These are phyloP conservation scores for Macrotyloma uniflorum DNA, from an alignment of 306 rosid species.

Conservation along the genomic window DNA sequence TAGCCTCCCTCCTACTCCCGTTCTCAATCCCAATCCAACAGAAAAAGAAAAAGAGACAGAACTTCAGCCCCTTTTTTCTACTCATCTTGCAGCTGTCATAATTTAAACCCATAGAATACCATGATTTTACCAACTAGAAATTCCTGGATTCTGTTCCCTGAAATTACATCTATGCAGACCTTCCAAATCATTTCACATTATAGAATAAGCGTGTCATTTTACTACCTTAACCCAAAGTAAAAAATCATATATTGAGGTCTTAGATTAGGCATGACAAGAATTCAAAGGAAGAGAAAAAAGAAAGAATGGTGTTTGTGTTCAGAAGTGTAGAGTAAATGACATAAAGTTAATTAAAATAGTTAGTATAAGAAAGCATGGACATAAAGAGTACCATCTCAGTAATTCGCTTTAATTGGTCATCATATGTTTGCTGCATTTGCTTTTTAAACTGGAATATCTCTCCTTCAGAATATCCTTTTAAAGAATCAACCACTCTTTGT, in stretches of 20 bases:
- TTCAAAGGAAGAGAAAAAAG: too few species aligned
- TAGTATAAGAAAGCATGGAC: conserved; percentile 8
- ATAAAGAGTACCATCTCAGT: conserved; percentile 72
- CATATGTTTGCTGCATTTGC: conserved; percentile 63
- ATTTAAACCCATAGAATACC: too few species aligned
- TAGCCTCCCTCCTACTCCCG: background rate
- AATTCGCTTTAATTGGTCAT: conserved; percentile 73
- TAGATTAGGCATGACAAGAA: too few species aligned
- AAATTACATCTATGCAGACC: too few species aligned
- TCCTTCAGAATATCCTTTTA: conserved; percentile 56
- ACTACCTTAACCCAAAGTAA: too few species aligned
- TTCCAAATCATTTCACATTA: too few species aligned
- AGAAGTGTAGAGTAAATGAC: too few species aligned
- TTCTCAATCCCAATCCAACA: background rate
- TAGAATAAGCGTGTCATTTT: too few species aligned
- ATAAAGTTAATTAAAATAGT: conserved; percentile 5
- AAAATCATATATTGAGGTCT: too few species aligned
- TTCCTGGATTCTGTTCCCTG: too few species aligned
- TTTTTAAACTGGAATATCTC: conserved; percentile 54
- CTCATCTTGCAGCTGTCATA: background rate
- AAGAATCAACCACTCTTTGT: conserved; percentile 57
- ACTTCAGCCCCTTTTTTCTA: conserved; percentile 7
- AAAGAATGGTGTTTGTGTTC: too few species aligned
- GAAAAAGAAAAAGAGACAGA: background rate
- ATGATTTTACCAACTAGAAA: too few species aligned